These are phyloP conservation scores for Microstroma glucosiphilum DNA, from an alignment of 1,284 basidiomycete genomes.

Conservation along the genomic window DNA sequence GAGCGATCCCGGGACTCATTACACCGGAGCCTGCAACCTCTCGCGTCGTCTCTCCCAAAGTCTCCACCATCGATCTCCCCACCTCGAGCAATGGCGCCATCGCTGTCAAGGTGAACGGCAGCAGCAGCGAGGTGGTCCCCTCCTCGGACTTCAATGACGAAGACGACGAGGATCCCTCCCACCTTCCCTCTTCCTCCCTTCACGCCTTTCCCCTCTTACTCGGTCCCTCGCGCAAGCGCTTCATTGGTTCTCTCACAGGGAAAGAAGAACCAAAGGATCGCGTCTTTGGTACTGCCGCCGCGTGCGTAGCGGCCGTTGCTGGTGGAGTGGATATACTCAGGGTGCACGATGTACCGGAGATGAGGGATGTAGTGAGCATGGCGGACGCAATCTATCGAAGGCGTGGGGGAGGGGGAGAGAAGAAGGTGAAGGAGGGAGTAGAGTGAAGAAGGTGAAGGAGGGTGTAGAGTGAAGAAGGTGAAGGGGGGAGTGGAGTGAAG, in stretches of 20 bases:
- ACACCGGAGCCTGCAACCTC: neutral
- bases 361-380: constrained; percentile 61
- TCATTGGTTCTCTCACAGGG: constrained; percentile 41
- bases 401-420: neutral
- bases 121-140: neutral
- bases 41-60: neutral
- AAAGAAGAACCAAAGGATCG: constrained; percentile 62
- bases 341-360: constrained; percentile 74
- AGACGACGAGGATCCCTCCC: neutral
- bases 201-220: constrained; percentile 37
- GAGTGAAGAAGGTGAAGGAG: neutral
- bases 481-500: too few relatives aligned
- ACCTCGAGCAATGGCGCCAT: neutral
- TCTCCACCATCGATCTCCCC: neutral
- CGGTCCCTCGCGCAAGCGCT: constrained; percentile 43
- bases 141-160: neutral
- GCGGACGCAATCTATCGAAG: constrained; percentile 53
- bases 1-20: neutral
- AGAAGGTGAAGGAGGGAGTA: neutral
- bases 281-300: constrained; percentile 72
- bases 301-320: constrained; percentile 69
- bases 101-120: neutral
- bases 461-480: neutral
- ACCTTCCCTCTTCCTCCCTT: constrained; percentile 27
- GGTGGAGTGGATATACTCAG: constrained; percentile 65